These are phyloP conservation scores for Aureobasidium leucospermi DNA, from an alignment of 2,329 filamentous ascomycete genomes.

Conservation along the genomic window DNA sequence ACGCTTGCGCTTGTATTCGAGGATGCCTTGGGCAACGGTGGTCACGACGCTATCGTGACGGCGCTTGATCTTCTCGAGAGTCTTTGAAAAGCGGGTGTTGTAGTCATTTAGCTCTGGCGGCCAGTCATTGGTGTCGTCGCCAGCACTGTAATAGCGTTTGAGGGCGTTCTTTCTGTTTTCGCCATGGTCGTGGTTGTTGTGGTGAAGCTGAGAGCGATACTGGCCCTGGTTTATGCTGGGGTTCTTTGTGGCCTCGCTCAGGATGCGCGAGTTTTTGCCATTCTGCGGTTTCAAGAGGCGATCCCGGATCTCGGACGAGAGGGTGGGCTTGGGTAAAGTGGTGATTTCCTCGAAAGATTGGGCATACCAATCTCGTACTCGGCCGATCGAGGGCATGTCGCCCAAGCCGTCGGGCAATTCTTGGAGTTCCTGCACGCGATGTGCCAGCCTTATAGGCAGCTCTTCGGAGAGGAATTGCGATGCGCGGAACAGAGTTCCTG, in stretches of 20 bases:
- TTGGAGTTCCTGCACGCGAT: slow-evolving; percentile 89
- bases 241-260: slow-evolving; percentile 80
- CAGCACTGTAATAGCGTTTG: slow-evolving; percentile 74
- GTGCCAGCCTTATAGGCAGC: slow-evolving; percentile 89
- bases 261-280: slow-evolving; percentile 56
- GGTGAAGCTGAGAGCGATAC: slow-evolving; percentile 55
- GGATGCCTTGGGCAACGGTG: slow-evolving; percentile 93
- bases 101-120: slow-evolving; percentile 90
- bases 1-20: slow-evolving; percentile 93
- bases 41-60: slow-evolving; percentile 96
- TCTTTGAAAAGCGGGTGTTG: slow-evolving; percentile 83
- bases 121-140: slow-evolving; percentile 84
- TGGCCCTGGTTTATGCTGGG: slow-evolving; percentile 82
- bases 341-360: slow-evolving; percentile 99
- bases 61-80: slow-evolving; percentile 87
- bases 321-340: slow-evolving; percentile 66
- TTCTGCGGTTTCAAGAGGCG: slow-evolving; percentile 62
- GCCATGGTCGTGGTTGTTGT: slow-evolving; percentile 45
- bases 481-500: slow-evolving; percentile 90
- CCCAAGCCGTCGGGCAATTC: slow-evolving; percentile 91
- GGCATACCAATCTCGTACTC: slow-evolving; percentile 96
- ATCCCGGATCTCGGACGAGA: slow-evolving; percentile 68
- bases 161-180: slow-evolving; percentile 34
- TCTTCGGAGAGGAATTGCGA: slow-evolving; percentile 98
- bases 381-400: slow-evolving; percentile 94